Evolutionary conservation across 345 rosid genomes (phyloP).

Genomic region (Arabis hirsuta): DNA sequence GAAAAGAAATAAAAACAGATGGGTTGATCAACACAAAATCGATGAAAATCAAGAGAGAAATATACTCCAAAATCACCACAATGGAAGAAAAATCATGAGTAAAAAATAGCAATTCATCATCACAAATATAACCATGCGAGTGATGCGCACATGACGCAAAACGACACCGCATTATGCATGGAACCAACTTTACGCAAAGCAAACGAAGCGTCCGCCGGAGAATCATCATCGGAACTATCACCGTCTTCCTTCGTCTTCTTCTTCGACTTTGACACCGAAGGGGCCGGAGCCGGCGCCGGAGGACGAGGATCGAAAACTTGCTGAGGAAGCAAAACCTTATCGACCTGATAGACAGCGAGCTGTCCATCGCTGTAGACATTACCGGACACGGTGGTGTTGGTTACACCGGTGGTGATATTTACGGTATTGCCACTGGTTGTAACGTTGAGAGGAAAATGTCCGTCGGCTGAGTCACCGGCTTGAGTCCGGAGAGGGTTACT

Average conservation of each 20-base stretch:
- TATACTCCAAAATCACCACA: conserved; percentile 12
- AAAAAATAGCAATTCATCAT: conserved; percentile 17
- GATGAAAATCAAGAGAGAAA: conserved; percentile 5
- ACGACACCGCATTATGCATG: conserved; percentile 16
- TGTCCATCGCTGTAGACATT: conserved; percentile 54
- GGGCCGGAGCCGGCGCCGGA: conserved; percentile 55
- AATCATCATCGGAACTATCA: conserved; percentile 40
- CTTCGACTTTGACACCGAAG: conserved; percentile 44
- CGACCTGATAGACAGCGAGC: conserved; percentile 54
- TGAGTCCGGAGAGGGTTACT: conserved; percentile 56
- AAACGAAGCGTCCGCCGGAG: conserved; percentile 46
- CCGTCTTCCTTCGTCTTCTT: conserved; percentile 39
- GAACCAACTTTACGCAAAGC: conserved; percentile 31
- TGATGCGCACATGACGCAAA: conserved; percentile 27
- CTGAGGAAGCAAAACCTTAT: conserved; percentile 50
- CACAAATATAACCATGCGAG: conserved; percentile 39
- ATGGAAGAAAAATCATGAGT: conserved; percentile 6
- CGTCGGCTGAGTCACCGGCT: conserved; percentile 50
- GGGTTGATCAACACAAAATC: conserved; percentile 8
- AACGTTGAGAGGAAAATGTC: conserved; percentile 51
- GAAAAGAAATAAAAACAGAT: conserved; percentile 1
- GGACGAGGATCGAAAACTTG: conserved; percentile 48
- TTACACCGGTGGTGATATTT: conserved; percentile 51
- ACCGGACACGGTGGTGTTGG: conserved; percentile 54
- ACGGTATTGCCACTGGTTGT: conserved; percentile 51